phyloP scores from a whole-genome alignment of 176 grass and related monocot genomes.

The Carex scoparia region DNA sequence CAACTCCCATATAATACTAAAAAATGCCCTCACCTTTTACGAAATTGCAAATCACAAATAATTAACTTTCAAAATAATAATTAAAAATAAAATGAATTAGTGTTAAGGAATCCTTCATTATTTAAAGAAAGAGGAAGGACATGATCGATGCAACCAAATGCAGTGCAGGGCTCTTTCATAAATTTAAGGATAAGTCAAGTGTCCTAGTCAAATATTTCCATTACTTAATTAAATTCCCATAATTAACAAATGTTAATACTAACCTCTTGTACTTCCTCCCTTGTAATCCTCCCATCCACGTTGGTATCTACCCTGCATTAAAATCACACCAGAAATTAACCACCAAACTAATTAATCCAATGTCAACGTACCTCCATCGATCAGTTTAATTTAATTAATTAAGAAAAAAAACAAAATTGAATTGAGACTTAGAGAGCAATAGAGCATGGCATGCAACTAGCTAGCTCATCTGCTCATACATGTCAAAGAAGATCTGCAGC shows the following conservation, averaged over 20 bases:
- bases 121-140: not conserved
- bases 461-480: conserved; percentile 35
- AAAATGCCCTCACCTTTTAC: not conserved
- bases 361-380: not conserved
- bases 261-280: conserved; percentile 99
- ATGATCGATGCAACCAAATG: not conserved
- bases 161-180: conserved; percentile 3
- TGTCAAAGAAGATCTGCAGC: conserved; percentile 99
- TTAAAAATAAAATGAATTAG: not conserved
- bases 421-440: too few species aligned
- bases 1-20: not conserved
- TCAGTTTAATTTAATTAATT: too few species aligned
- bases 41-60: not conserved
- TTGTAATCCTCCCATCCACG: conserved; percentile 97
- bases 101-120: not conserved
- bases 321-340: conserved; percentile 25
- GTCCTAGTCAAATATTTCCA: not conserved
- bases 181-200: not conserved
- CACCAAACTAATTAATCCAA: conserved; percentile 23
- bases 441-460: too few species aligned
- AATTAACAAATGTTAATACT: conserved; percentile 26
- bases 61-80: not conserved
- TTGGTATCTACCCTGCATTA: conserved; percentile 97
- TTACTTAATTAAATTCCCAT: not conserved
- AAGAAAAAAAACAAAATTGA: too few species aligned